Evolutionary conservation across 2,329 filamentous ascomycete species (phyloP).

Genomic region (Colletotrichum orbiculare): DNA sequence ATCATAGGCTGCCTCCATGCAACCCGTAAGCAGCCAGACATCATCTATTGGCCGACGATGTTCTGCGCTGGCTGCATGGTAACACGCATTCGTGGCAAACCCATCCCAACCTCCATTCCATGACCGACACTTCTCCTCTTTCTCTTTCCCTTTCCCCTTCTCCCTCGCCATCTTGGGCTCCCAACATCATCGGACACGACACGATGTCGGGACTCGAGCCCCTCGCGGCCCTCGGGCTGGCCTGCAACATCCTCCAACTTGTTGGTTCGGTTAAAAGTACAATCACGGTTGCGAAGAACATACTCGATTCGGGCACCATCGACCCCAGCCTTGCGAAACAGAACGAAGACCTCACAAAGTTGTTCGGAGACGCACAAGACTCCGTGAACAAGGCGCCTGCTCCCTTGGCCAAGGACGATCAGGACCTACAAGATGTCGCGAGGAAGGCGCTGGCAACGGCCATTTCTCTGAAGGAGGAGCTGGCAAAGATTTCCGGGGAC

Average conservation of each 20-base stretch:
- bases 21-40: too few species aligned
- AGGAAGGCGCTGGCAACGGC: background rate
- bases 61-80: too few species aligned
- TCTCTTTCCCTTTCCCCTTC: too few species aligned
- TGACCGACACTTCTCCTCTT: too few species aligned
- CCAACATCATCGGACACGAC: background rate
- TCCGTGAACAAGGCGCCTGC: too few species aligned
- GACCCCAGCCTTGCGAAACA: background rate
- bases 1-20: too few species aligned
- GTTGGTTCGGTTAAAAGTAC: background rate
- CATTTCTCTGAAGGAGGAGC: background rate
- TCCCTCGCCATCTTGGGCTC: too few species aligned
- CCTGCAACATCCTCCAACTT: conserved; percentile 5
- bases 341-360: too few species aligned
- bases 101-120: too few species aligned
- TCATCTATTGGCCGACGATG: too few species aligned
- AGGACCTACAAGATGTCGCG: background rate
- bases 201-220: background rate
- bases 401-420: background rate
- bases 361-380: too few species aligned
- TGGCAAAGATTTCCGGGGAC: background rate
- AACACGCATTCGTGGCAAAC: too few species aligned
- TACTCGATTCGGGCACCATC: background rate
- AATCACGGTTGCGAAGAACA: background rate
- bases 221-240: conserved; percentile 9